Conservation (phyloP, 1,284 basidiomycete genomes). For the Hemileia vastatrix region DNA sequence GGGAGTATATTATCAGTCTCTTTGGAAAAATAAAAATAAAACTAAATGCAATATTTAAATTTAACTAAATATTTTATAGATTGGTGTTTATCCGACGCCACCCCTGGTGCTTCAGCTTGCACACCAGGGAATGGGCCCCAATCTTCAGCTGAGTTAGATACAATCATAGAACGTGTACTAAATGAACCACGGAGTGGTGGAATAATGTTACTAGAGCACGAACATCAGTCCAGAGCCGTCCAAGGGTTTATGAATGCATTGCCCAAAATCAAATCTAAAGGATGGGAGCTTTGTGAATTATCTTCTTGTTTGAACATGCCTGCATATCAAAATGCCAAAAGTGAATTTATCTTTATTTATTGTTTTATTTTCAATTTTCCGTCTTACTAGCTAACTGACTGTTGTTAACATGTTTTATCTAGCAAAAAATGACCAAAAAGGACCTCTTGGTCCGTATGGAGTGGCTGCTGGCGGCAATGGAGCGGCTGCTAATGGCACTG, state of each 20-base stretch:
- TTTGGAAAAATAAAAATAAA: not conserved
- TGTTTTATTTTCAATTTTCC: too few relatives aligned
- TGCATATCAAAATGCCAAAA: too few relatives aligned
- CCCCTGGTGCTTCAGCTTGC: constrained; percentile 13
- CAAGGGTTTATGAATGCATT: constrained; percentile 60
- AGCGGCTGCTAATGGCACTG: too few relatives aligned
- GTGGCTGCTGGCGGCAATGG: too few relatives aligned
- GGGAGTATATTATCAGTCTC: too few relatives aligned
- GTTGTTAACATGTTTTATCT: too few relatives aligned
- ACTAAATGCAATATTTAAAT: not conserved
- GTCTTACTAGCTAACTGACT: too few relatives aligned
- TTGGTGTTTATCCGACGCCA: constrained; percentile 16
- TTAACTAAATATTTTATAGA: constrained; percentile 9
- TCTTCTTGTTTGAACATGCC: too few relatives aligned
- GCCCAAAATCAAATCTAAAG: constrained; percentile 43
- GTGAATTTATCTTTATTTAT: too few relatives aligned
- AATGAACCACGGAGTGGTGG: constrained; percentile 64
- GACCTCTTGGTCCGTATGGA: too few relatives aligned
- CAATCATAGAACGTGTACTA: too few relatives aligned
- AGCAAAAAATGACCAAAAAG: too few relatives aligned
- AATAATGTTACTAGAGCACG: constrained; percentile 75
- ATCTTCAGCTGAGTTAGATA: constrained; percentile 11
- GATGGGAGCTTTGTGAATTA: constrained; percentile 13
- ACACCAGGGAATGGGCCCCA: constrained; percentile 13
- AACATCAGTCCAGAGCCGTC: constrained; percentile 57